A percentile compares a stretch with the other conserved stretches of the same genome.
These are phyloP conservation scores for Inga laurina DNA, from an alignment of 306 rosid species.

Conservation along the genomic window DNA sequence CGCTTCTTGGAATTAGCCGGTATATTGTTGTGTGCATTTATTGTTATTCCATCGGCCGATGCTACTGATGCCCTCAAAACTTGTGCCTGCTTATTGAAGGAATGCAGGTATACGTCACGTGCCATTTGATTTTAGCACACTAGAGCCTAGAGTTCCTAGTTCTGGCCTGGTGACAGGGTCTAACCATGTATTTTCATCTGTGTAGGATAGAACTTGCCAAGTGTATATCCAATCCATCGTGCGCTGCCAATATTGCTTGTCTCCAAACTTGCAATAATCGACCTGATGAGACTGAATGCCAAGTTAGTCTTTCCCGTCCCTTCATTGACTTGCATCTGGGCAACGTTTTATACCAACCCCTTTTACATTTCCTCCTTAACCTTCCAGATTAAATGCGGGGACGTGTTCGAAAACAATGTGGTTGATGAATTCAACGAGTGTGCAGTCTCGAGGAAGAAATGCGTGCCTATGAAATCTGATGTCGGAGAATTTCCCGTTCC, in stretches of 20 bases:
- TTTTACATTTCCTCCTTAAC: slow-evolving; percentile 17
- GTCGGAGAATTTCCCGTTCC: slow-evolving; percentile 93
- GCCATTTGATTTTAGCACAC: not conserved
- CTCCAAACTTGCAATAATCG: slow-evolving; percentile 96
- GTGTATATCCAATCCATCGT: slow-evolving; percentile 84
- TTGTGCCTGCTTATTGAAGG: slow-evolving; percentile 90
- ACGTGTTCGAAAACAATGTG: slow-evolving; percentile 83
- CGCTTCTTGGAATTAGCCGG: slow-evolving; percentile 49
- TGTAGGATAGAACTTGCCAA: slow-evolving; percentile 86
- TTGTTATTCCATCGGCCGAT: slow-evolving; percentile 73
- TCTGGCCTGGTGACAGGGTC: not conserved
- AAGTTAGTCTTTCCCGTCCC: slow-evolving; percentile 55
- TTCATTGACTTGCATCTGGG: slow-evolving; percentile 2
- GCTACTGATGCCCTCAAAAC: slow-evolving; percentile 96
- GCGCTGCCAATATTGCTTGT: slow-evolving; percentile 95
- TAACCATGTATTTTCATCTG: not conserved
- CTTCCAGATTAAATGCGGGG: slow-evolving; percentile 87
- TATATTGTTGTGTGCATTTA: slow-evolving; percentile 53
- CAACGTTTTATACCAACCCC: not conserved
- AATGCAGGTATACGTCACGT: slow-evolving; percentile 66
- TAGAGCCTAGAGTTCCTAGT: not conserved
- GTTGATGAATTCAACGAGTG: slow-evolving; percentile 96
- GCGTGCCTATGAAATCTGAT: slow-evolving; percentile 92
- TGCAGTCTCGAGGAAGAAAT: slow-evolving; percentile 91
- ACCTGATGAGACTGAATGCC: slow-evolving; percentile 97